Conservation (phyloP, 2,329 filamentous ascomycete species). For the Trichophyton rubrum region DNA sequence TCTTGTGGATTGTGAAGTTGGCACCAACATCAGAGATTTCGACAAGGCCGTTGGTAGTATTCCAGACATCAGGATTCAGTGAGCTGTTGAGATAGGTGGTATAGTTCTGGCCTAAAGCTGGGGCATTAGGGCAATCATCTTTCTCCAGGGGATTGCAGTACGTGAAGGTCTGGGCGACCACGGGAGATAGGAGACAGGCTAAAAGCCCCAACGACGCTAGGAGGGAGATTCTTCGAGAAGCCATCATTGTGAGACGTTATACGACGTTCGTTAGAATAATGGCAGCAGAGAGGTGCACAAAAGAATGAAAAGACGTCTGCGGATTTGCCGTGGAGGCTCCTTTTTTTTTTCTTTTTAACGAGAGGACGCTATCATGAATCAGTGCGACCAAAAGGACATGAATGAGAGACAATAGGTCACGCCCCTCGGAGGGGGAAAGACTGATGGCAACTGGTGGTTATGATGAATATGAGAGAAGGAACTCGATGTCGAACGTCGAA, state of each 20-base stretch:
- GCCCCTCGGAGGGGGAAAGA: background rate
- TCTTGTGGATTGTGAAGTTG: slow-evolving; percentile 62
- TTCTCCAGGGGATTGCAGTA: slow-evolving; percentile 65
- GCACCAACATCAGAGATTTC: slow-evolving; percentile 59
- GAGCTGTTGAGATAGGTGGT: slow-evolving; percentile 36
- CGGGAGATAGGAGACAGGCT: slow-evolving; percentile 20
- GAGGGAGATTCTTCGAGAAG: slow-evolving; percentile 7
- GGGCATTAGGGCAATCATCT: slow-evolving; percentile 58
- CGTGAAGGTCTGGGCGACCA: slow-evolving; percentile 59
- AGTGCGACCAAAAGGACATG: background rate
- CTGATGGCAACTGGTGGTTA: slow-evolving; percentile 1
- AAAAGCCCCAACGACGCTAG: slow-evolving; percentile 20
- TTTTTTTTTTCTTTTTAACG: background rate
- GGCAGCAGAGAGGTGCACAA: slow-evolving; percentile 3
- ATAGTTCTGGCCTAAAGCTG: slow-evolving; percentile 46
- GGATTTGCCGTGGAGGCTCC: background rate
- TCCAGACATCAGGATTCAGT: slow-evolving; percentile 56
- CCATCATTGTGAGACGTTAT: slow-evolving; percentile 5
- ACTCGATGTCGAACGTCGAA: background rate
- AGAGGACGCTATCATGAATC: background rate
- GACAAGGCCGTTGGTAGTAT: slow-evolving; percentile 52
- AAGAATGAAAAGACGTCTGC: background rate
- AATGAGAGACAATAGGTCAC: slow-evolving; percentile 1
- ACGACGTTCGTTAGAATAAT: background rate
- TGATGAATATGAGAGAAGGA: background rate